Percentiles rank a stretch among this genome's conserved stretches.
Evolutionary conservation across 2,329 filamentous ascomycete species (phyloP).

Genomic region (Fusarium kyushuense): DNA sequence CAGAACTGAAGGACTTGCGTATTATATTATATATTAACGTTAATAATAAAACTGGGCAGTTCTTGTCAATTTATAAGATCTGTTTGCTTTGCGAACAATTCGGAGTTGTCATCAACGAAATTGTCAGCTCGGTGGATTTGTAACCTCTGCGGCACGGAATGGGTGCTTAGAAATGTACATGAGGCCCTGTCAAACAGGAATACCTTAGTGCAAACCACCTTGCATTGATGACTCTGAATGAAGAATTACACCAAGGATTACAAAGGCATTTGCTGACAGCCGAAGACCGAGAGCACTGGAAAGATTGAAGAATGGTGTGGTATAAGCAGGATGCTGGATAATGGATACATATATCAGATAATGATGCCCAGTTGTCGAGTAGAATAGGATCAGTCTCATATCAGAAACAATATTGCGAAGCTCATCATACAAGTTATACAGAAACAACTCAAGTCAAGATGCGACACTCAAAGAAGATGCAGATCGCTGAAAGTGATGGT

Average conservation of each 20-base stretch:
- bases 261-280: slow-evolving; percentile 25
- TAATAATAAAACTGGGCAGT: neutral
- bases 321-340: neutral
- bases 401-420: neutral
- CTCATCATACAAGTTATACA: neutral
- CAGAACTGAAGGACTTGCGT: accelerated
- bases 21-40: neutral
- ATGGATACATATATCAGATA: neutral
- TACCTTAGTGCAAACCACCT: neutral
- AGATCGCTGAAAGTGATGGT: slow-evolving; percentile 15
- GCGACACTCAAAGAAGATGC: slow-evolving; percentile 27
- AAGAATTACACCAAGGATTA: slow-evolving; percentile 11
- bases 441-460: neutral
- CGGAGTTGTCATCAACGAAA: slow-evolving; percentile 8
- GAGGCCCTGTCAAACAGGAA: neutral
- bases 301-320: neutral
- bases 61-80: neutral
- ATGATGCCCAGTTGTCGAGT: neutral
- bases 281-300: slow-evolving; percentile 23
- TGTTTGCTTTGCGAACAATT: neutral
- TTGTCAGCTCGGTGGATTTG: slow-evolving; percentile 29
- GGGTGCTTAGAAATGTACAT: slow-evolving; percentile 32
- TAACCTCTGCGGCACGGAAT: neutral
- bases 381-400: slow-evolving; percentile 7
- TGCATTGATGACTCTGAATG: neutral